Base-by-base conservation (phyloP, 352 stramenopile species). In the Plasmopara muralis region DNA sequence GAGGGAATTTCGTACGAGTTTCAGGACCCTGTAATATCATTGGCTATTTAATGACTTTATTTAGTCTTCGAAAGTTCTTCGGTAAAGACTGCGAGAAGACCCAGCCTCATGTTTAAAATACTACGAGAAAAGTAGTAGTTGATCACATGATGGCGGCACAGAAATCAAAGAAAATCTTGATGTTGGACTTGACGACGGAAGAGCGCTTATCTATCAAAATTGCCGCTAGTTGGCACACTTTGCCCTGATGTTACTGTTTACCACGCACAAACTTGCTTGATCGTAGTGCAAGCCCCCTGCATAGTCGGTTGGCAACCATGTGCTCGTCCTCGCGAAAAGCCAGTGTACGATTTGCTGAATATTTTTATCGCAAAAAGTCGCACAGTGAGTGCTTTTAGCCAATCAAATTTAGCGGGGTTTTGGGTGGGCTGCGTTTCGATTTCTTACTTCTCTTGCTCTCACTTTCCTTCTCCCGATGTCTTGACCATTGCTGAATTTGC, bases 401-500 rank as follows among this genome's bases (percentile, higher is more conserved):
- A 64, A 58, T 62, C 47, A 15, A 10, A 2, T 14, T 2, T 10
- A 37, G 33, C 50, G 20, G 39, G 47, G 66, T 66, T 69, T 41
- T 58, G 51, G 50, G 39, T 55, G 33, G 45, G 28, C 38, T 47
- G 43, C 47, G 55, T 67, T 67, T 67, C 63, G 58, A 55, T 52
- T 51, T 46, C 46, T 33, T 45, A 33, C 13, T 38, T 47, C 28
- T 47, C 43, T 57, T 25, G 38, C 47, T 64, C 63, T 68, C 62
- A 70, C 51, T 62, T 72, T 53, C 46, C 50, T 60, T 70, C 57
- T 66, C 51, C 58, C 58, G 45, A 64, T 70, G 55, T 42, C 51
- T 65, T 53, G 16, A 46, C 68, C 72, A 83, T 83, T 83, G 67
- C 56, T 73, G 61, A 67, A 74, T 83, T 83, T 83, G 61, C 72